Evolutionary conservation across 2,329 filamentous ascomycete genomes (phyloP).

Genomic region (Xenoacremonium recifei): DNA sequence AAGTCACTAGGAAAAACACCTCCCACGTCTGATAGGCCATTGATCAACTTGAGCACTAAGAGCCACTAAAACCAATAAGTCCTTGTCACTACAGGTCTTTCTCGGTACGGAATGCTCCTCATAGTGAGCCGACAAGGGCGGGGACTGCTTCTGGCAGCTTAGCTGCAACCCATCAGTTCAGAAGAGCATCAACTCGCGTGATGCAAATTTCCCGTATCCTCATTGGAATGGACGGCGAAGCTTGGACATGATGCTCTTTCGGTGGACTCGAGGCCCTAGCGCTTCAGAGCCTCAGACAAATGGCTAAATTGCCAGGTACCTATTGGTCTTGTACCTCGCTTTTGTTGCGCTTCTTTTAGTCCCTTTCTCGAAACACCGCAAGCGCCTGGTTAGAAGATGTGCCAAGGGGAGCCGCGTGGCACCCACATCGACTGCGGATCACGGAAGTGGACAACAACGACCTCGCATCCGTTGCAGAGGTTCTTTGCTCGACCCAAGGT

Average conservation of each 20-base stretch:
- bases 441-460: background rate
- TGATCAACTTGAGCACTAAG: too few species aligned
- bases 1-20: too few species aligned
- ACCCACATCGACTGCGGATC: slow-evolving; percentile 12
- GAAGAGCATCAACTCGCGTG: slow-evolving; percentile 10
- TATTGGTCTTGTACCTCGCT: slow-evolving; percentile 9
- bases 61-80: too few species aligned
- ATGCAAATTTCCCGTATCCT: slow-evolving; percentile 5
- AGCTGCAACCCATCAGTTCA: slow-evolving; percentile 12
- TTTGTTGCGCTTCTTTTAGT: too few species aligned
- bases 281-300: slow-evolving; percentile 4
- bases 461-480: background rate
- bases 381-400: slow-evolving; percentile 11
- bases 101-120: too few species aligned
- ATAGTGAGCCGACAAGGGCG: too few species aligned
- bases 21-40: too few species aligned
- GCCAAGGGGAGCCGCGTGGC: slow-evolving; percentile 17
- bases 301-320: slow-evolving; percentile 9
- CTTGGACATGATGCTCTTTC: slow-evolving; percentile 6
- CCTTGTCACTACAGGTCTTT: too few species aligned
- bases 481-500: background rate
- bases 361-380: slow-evolving; percentile 14
- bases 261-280: background rate
- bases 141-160: too few species aligned
- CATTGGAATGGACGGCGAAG: slow-evolving; percentile 1